These are phyloP conservation scores for Pulveroboletus sp. DNA, from an alignment of 768 basidiomycete genomes.

Conservation along the genomic window DNA sequence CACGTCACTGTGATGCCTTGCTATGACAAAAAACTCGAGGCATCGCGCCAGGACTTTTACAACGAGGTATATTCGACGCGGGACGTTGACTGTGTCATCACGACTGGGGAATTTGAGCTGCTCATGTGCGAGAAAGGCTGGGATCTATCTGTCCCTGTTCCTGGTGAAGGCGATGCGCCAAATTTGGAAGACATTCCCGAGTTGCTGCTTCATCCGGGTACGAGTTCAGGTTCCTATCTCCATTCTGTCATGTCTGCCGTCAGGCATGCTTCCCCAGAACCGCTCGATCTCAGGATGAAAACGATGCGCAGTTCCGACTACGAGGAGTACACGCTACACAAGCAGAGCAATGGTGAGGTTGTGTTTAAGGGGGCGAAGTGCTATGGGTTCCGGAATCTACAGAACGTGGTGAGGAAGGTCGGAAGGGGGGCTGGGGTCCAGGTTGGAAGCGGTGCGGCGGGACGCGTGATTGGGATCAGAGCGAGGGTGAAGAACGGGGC, in stretches of 20 bases:
- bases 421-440: conserved; percentile 78
- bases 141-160: conserved; percentile 60
- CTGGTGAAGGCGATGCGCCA: conserved; percentile 41
- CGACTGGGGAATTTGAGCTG: conserved; percentile 88
- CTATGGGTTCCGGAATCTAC: conserved; percentile 95
- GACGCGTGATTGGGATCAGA: conserved; percentile 31
- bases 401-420: conserved; percentile 92
- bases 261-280: conserved; percentile 35
- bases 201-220: conserved; percentile 71
- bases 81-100: conserved; percentile 96
- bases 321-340: conserved; percentile 63
- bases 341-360: conserved; percentile 44
- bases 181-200: conserved; percentile 49
- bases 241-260: conserved; percentile 68
- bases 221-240: conserved; percentile 90
- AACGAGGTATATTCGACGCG: conserved; percentile 74
- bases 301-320: conserved; percentile 71
- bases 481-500: conserved; percentile 28
- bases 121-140: conserved; percentile 80
- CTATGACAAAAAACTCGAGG: conserved; percentile 99
- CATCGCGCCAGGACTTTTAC: conserved; percentile 91
- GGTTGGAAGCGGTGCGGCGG: conserved; percentile 66
- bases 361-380: conserved; percentile 93
- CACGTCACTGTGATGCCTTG: conserved; percentile 99
- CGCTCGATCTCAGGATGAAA: conserved; percentile 49